Conservation (phyloP, 2,329 filamentous ascomycete species). For the Arthrobotrys sinensis region DNA sequence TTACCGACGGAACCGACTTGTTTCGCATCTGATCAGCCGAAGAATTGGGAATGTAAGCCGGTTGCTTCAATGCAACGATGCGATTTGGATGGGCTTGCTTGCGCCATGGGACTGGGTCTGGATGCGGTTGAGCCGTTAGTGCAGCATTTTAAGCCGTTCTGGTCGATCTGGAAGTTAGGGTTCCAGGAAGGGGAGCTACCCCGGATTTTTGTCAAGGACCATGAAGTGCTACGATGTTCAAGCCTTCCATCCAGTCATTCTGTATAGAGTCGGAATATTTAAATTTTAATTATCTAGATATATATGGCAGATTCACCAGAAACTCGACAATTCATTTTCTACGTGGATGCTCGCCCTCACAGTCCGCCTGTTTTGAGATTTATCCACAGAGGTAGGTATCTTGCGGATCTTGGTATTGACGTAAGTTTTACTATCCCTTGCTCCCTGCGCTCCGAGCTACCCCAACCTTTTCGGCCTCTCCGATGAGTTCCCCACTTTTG, state of each 20-base stretch:
- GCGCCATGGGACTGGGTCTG: background rate
- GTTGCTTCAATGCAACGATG: slow-evolving; percentile 5
- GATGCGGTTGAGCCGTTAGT: slow-evolving; percentile 19
- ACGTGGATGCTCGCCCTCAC: too few species aligned
- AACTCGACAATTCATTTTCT: too few species aligned
- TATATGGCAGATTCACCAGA: too few species aligned
- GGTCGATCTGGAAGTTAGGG: background rate
- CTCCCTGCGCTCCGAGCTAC: slow-evolving; percentile 1
- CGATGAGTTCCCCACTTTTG: slow-evolving; percentile 18
- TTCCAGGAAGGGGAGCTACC: slow-evolving; percentile 10
- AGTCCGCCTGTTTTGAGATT: background rate
- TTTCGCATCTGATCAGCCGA: slow-evolving; percentile 29
- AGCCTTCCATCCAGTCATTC: too few species aligned
- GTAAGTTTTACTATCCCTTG: background rate
- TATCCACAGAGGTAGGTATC: background rate
- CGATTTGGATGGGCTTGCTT: slow-evolving; percentile 7
- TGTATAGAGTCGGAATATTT: too few species aligned
- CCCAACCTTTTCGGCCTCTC: slow-evolving; percentile 20
- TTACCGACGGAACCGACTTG: slow-evolving; percentile 1
- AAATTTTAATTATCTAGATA: too few species aligned
- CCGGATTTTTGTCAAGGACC: slow-evolving; percentile 6
- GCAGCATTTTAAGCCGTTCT: slow-evolving; percentile 16
- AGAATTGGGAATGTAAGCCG: slow-evolving; percentile 18
- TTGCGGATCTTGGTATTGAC: background rate
- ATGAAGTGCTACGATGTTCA: too few species aligned